Evolutionary conservation across 2,329 filamentous ascomycete genomes (phyloP).

Genomic region (Sarocladium kiliense): DNA sequence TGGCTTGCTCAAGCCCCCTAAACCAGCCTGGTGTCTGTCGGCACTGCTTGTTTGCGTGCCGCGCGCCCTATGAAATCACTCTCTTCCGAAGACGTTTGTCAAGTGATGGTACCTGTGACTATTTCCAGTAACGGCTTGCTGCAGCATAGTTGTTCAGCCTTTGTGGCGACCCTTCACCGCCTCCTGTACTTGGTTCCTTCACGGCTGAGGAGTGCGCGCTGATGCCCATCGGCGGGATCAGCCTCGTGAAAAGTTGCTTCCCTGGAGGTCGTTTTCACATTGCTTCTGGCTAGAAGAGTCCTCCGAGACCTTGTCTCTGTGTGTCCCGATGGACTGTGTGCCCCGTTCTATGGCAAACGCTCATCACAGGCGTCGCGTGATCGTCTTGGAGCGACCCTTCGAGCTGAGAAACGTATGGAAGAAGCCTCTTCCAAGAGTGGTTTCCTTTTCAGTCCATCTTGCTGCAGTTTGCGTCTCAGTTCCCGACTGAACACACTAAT

Average conservation of each 20-base stretch:
- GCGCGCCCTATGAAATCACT: too few relatives aligned
- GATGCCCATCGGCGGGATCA: neutral
- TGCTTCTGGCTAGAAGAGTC: neutral
- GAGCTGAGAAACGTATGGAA: neutral
- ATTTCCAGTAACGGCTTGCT: neutral
- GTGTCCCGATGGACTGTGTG: slow-evolving; percentile 4
- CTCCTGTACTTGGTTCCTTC: neutral
- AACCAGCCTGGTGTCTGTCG: neutral
- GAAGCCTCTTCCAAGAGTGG: too few relatives aligned
- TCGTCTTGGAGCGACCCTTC: neutral
- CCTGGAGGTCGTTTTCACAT: too few relatives aligned
- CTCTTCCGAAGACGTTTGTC: neutral
- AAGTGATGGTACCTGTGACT: neutral
- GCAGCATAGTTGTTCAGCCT: neutral
- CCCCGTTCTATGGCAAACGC: neutral
- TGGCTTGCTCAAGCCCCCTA: neutral
- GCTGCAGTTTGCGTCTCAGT: neutral
- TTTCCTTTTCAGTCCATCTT: neutral
- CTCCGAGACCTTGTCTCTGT: slow-evolving; percentile 7
- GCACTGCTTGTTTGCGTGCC: neutral
- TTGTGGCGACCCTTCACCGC: neutral
- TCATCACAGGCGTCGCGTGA: neutral
- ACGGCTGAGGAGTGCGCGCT: neutral
- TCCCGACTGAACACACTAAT: neutral
- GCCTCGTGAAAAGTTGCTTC: neutral